A percentile compares a stretch with the other conserved stretches of the same genome.
Conservation (phyloP, 2,329 filamentous ascomycete species). For the Dothideomycetes sp. region DNA sequence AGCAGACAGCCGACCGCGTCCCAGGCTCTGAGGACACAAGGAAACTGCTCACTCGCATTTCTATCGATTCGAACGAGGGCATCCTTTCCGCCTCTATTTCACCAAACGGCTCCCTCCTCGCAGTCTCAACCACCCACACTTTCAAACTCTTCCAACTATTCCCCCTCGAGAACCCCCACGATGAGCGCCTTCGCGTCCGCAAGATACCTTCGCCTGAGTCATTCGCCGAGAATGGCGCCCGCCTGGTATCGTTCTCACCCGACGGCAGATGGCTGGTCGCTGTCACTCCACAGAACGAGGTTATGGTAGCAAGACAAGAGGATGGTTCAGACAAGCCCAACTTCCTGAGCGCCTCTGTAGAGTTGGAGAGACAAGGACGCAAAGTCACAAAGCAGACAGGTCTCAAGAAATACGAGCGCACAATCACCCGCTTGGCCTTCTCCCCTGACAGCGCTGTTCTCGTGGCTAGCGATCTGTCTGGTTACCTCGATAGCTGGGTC, state of each 20-base stretch:
- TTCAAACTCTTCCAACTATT: slow-evolving; percentile 69
- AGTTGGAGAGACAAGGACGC: slow-evolving; percentile 30
- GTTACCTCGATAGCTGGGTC: slow-evolving; percentile 80
- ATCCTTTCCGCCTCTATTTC: slow-evolving; percentile 69
- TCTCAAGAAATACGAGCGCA: slow-evolving; percentile 65
- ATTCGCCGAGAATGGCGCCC: slow-evolving; percentile 55
- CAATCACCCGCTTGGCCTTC: slow-evolving; percentile 65
- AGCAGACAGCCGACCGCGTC: slow-evolving; percentile 23
- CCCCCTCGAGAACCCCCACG: slow-evolving; percentile 25
- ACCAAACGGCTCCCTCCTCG: slow-evolving; percentile 60
- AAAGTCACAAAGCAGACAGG: slow-evolving; percentile 23
- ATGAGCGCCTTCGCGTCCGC: slow-evolving; percentile 51
- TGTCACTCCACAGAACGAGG: slow-evolving; percentile 36
- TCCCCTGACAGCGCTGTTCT: slow-evolving; percentile 72
- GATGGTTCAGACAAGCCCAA: slow-evolving; percentile 29
- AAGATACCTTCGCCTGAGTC: slow-evolving; percentile 56
- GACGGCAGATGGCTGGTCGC: slow-evolving; percentile 61
- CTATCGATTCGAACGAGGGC: slow-evolving; percentile 59
- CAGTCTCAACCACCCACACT: slow-evolving; percentile 64
- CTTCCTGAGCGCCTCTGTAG: slow-evolving; percentile 29
- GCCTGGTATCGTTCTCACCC: slow-evolving; percentile 59
- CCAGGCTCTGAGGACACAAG: slow-evolving; percentile 29
- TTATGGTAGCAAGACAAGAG: slow-evolving; percentile 40
- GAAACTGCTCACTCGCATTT: slow-evolving; percentile 33
- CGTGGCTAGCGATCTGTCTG: slow-evolving; percentile 70